A percentile compares a stretch with the other conserved stretches of the same genome.
phyloP scores from a whole-genome alignment of 345 rosid species.

The Populus tremula region DNA sequence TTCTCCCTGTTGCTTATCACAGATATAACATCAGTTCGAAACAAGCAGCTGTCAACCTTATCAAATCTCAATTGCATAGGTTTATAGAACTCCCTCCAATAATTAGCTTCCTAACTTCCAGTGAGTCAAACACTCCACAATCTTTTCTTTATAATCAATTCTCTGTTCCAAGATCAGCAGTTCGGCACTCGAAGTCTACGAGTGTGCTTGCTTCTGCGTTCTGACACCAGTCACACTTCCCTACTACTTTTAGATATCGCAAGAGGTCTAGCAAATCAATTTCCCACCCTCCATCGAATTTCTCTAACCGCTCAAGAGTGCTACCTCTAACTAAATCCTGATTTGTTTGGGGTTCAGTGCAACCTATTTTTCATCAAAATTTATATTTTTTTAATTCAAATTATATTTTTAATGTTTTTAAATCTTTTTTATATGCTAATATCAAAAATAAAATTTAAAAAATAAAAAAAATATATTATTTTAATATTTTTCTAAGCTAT shows the following conservation, averaged over 20 bases:
- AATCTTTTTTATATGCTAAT: too few relatives aligned
- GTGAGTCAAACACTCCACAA: not conserved
- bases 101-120: not conserved
- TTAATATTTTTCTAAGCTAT: too few relatives aligned
- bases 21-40: not conserved
- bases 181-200: not conserved
- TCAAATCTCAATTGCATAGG: not conserved
- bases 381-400: too few relatives aligned
- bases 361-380: too few relatives aligned
- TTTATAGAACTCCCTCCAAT: not conserved
- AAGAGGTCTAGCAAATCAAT: not conserved
- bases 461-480: too few relatives aligned
- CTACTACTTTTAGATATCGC: not conserved
- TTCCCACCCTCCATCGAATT: not conserved
- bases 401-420: too few relatives aligned
- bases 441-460: too few relatives aligned
- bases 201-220: not conserved
- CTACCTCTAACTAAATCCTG: not conserved
- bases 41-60: not conserved
- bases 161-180: not conserved
- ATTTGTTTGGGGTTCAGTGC: too few relatives aligned
- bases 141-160: not conserved
- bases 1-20: not conserved
- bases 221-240: not conserved
- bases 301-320: not conserved